Evolutionary conservation across 305 asterid species (phyloP), one percentile per base, ranked within the genome.

Genomic region (Salvia sclarea): DNA sequence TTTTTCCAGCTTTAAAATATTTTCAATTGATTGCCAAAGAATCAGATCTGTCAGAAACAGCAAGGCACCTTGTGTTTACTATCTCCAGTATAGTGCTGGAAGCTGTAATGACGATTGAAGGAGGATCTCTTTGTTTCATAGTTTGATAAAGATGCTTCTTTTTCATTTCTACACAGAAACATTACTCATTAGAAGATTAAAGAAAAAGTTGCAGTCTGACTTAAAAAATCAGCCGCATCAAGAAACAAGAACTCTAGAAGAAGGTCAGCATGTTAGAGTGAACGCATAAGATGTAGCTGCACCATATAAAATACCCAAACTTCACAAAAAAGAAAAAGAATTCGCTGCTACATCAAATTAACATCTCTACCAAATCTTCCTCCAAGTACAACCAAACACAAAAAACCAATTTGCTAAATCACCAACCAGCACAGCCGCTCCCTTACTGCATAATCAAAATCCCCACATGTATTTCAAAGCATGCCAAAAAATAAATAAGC

Each of bases 1-100:
- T n/a, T 35, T 31, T 37, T 41, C 25, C 20, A 11, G 35, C 21
- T 68, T 47, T 24, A 48, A 40, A n/a, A 53, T 28, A n/a, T 41
- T 47, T 16, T 22, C 8, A 24, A 8, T 22, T 21, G 21, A 37
- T 35, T 3, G 40, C 74, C 48, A 41, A 40, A 58, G 44, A 20
- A 70, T 37, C 44, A 47, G 52, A 21, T 66, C 59, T 24, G 17
- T 14, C 45, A 55, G 53, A 47, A 66, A 61, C 13, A 13, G 17
- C 20, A 75, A 37, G 17, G 44, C 68, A 86, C 92, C 92, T 81
- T 83, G 74, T 72, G 69, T 65, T 78, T 78, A 55, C 63, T 60
- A 45, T 66, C 68, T 21, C 53, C 10, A 14, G 61, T 33, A 69
- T 53, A 68, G 24, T 53, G 57, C 41, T 74, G 82, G 73, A 81